phyloP scores from a whole-genome alignment of 169 alveolate species.

The Eimeria tenella region DNA sequence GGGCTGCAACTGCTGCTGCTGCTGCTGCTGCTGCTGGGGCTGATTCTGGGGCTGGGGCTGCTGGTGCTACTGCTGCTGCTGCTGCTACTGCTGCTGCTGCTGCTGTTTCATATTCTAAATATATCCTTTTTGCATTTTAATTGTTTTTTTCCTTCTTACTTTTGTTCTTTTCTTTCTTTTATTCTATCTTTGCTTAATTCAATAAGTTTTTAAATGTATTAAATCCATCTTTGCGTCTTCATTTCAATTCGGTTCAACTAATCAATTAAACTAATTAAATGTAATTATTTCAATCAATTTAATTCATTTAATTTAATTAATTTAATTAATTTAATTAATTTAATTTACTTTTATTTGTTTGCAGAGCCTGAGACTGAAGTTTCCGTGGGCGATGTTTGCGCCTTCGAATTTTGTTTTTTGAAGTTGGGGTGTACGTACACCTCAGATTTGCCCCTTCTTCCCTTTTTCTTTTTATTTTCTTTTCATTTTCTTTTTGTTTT shows the following conservation, averaged over 20 bases:
- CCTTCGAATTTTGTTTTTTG: conserved; percentile 81
- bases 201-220: no score
- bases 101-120: background rate
- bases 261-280: background rate
- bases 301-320: no score
- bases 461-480: background rate
- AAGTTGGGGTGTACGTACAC: background rate
- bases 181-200: no score
- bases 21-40: no score
- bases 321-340: conserved; percentile 1
- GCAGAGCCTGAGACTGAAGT: conserved; percentile 93
- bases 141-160: background rate
- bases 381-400: conserved; percentile 99
- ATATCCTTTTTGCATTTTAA: background rate
- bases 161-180: no score
- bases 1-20: background rate
- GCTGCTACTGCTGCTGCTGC: background rate
- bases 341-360: background rate
- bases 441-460: background rate
- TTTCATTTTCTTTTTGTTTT: no score
- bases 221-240: background rate
- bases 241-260: no score
- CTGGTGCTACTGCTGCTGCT: no score
- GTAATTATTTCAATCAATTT: background rate
- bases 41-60: no score